These are phyloP conservation scores for Fusarium sp. DNA, from an alignment of 2,329 filamentous ascomycete species.

Conservation along the genomic window DNA sequence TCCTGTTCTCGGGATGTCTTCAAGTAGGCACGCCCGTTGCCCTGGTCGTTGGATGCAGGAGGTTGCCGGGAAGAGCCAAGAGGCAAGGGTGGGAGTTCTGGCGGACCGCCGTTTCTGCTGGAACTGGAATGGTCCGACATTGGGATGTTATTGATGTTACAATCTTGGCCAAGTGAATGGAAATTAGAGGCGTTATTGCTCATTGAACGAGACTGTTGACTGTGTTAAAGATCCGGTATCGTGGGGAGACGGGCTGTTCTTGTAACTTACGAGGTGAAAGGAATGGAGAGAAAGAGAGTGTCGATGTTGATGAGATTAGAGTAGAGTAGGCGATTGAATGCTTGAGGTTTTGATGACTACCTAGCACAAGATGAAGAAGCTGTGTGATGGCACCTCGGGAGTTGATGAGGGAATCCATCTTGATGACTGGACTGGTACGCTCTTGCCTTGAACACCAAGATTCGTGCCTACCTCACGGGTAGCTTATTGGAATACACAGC, in stretches of 20 bases:
- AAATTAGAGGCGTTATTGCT: not conserved
- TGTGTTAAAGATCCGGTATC: not conserved
- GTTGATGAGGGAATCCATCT: not conserved
- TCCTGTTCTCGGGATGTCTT: not conserved
- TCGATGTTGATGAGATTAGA: not conserved
- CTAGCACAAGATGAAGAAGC: not conserved
- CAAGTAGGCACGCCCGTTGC: not conserved
- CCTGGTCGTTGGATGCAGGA: not conserved
- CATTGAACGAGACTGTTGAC: not conserved
- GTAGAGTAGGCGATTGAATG: not conserved
- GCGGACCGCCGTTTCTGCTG: not conserved
- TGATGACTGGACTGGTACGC: not conserved
- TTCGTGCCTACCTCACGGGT: not conserved
- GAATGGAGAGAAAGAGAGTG: not conserved
- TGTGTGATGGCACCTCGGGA: not conserved
- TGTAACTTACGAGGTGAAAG: not conserved
- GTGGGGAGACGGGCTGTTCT: not conserved
- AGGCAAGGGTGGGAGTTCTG: not conserved
- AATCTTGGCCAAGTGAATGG: not conserved
- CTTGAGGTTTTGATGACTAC: not conserved
- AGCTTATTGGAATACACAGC: not conserved
- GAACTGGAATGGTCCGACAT: constrained; percentile 5
- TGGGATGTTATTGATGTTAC: not conserved
- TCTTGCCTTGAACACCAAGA: not conserved
- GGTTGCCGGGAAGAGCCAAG: not conserved